Evolutionary conservation across 2,329 filamentous ascomycete species (phyloP).

Genomic region (Fusarium sacchari): DNA sequence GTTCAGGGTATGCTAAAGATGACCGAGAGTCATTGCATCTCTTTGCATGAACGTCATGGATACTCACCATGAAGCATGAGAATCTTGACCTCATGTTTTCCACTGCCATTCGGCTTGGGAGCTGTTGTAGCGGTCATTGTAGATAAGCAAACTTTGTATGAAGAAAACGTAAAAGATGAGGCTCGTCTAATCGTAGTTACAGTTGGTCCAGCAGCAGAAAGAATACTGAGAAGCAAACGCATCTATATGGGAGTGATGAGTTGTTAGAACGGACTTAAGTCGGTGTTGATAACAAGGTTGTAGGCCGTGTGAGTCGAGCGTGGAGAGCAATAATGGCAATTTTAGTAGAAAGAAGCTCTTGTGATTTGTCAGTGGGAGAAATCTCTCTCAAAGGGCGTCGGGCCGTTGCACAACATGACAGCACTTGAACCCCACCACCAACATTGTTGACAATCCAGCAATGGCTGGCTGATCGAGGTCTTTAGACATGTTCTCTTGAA

Average conservation of each 20-base stretch:
- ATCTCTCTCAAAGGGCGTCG: slow-evolving; percentile 11
- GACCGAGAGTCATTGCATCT: background rate
- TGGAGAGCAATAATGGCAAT: slow-evolving; percentile 28
- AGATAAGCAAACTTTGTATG: slow-evolving; percentile 20
- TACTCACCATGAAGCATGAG: slow-evolving; percentile 78
- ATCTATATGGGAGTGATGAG: slow-evolving; percentile 30
- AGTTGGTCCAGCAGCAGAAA: slow-evolving; percentile 30
- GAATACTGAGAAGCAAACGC: slow-evolving; percentile 23
- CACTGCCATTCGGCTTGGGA: slow-evolving; percentile 47
- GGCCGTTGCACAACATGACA: slow-evolving; percentile 33
- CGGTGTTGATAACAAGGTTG: background rate
- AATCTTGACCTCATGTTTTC: slow-evolving; percentile 69
- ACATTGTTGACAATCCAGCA: background rate
- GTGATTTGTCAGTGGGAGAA: slow-evolving; percentile 43
- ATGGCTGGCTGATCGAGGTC: background rate
- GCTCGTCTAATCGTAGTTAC: slow-evolving; percentile 15
- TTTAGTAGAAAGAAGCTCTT: background rate
- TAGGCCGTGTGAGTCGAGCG: slow-evolving; percentile 38
- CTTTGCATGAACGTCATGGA: background rate
- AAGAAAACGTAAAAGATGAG: slow-evolving; percentile 9
- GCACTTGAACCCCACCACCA: slow-evolving; percentile 29
- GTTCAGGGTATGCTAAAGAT: background rate
- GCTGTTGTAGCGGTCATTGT: slow-evolving; percentile 42
- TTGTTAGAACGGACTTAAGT: background rate
- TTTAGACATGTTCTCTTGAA: background rate